phyloP scores from a whole-genome alignment of 768 basidiomycete species.

The Kwoniella newhampshirensis region DNA sequence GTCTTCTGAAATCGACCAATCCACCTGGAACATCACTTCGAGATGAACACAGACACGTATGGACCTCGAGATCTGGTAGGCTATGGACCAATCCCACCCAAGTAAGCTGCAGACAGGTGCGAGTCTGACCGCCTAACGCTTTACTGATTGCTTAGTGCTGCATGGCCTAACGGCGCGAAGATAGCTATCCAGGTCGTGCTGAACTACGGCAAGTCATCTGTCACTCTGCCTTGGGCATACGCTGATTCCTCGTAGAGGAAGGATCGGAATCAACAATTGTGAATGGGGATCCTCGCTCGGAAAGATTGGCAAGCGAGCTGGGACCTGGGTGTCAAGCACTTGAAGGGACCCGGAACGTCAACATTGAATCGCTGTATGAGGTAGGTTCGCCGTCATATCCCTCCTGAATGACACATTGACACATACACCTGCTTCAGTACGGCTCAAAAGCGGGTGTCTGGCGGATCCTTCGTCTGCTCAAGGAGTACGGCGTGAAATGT shows the following conservation, averaged over 20 bases:
- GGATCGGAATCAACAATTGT: constrained; percentile 30
- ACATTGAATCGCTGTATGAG: constrained; percentile 43
- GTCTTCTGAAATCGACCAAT: too few species aligned
- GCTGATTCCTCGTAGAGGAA: constrained; percentile 31
- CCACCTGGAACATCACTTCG: too few species aligned
- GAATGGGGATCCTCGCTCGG: constrained; percentile 39
- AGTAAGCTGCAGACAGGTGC: constrained; percentile 20
- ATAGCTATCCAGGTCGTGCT: constrained; percentile 44
- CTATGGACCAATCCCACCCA: constrained; percentile 28
- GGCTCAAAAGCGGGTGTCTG: constrained; percentile 45
- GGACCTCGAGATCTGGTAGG: constrained; percentile 33
- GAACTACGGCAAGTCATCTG: constrained; percentile 42
- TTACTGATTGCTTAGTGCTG: constrained; percentile 15
- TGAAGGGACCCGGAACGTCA: constrained; percentile 34
- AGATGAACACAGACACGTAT: constrained; percentile 16
- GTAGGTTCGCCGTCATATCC: constrained; percentile 5
- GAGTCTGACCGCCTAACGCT: background rate
- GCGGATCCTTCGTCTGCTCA: constrained; percentile 39
- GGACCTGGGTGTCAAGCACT: constrained; percentile 25
- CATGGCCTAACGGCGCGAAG: constrained; percentile 43
- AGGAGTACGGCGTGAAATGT: constrained; percentile 27
- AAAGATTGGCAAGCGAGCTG: constrained; percentile 38
- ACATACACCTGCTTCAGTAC: constrained; percentile 21
- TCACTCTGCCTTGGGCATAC: too few species aligned
- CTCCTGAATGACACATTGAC: background rate